These are phyloP conservation scores for Phanerochaete sordida DNA, from an alignment of 768 basidiomycete species.

Conservation along the genomic window DNA sequence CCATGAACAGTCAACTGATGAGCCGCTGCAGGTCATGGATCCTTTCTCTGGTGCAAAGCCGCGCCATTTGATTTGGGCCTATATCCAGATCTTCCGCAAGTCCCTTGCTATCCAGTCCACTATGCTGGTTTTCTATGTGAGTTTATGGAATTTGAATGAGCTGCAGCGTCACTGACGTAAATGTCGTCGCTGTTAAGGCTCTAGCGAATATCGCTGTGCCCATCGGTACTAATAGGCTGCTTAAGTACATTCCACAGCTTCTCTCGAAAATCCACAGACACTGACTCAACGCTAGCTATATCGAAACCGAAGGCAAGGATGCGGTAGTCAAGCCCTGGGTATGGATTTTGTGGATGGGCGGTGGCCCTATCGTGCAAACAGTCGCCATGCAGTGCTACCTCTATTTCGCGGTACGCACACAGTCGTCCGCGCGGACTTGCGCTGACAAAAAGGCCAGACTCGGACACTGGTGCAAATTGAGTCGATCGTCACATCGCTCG, in stretches of 20 bases:
- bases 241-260: conserved; percentile 17
- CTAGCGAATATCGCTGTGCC: conserved; percentile 22
- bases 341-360: conserved; percentile 54
- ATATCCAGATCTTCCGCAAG: conserved; percentile 20
- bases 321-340: conserved; percentile 61
- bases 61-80: conserved; percentile 24
- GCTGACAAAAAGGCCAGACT: conserved; percentile 24
- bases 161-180: too few species aligned
- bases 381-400: conserved; percentile 53
- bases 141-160: not conserved
- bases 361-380: conserved; percentile 42
- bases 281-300: conserved; percentile 40
- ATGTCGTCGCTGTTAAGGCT: not conserved
- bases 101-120: not conserved
- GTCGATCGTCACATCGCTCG: conserved; percentile 48
- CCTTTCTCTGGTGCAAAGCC: conserved; percentile 13
- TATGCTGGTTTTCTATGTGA: conserved; percentile 4
- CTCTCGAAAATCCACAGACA: not conserved
- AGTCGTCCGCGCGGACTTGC: not conserved
- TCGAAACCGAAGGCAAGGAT: conserved; percentile 49
- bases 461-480: conserved; percentile 38
- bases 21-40: conserved; percentile 24
- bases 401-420: conserved; percentile 28
- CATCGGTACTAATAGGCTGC: conserved; percentile 29
- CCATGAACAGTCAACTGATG: too few species aligned